Evolutionary conservation across 1,284 basidiomycete genomes (phyloP).

Genomic region (Mycena citricolor): DNA sequence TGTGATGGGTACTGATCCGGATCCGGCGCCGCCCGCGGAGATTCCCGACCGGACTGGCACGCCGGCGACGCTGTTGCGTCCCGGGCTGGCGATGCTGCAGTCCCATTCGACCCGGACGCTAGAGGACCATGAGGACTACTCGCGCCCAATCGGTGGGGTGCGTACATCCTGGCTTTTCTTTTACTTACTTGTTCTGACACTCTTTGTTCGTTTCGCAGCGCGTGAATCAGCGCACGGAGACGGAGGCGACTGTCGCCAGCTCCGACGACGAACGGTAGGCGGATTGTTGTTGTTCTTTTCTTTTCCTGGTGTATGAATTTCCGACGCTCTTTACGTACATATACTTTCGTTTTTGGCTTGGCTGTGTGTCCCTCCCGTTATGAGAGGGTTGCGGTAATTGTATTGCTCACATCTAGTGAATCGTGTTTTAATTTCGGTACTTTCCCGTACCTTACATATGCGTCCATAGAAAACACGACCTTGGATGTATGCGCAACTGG

Average conservation of each 20-base stretch:
- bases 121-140: constrained; percentile 11
- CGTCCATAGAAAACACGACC: too few species aligned
- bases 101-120: constrained; percentile 2
- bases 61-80: constrained; percentile 3
- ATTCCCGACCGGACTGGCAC: background rate
- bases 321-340: too few species aligned
- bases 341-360: too few species aligned
- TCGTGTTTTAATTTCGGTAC: too few species aligned
- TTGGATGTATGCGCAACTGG: too few species aligned
- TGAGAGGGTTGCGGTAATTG: too few species aligned
- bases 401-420: too few species aligned
- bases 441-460: too few species aligned
- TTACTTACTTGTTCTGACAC: background rate
- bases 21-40: background rate
- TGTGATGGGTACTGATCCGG: background rate
- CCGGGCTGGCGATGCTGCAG: constrained; percentile 13
- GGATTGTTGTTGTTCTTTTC: too few species aligned
- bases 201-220: background rate
- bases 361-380: too few species aligned
- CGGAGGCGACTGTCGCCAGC: background rate
- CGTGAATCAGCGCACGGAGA: constrained; percentile 1
- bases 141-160: constrained; percentile 12
- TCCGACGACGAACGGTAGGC: too few species aligned
- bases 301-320: too few species aligned
- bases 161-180: background rate